phyloP scores from a whole-genome alignment of 192 early-diverging fungal species.

The Coemansia sp. region DNA sequence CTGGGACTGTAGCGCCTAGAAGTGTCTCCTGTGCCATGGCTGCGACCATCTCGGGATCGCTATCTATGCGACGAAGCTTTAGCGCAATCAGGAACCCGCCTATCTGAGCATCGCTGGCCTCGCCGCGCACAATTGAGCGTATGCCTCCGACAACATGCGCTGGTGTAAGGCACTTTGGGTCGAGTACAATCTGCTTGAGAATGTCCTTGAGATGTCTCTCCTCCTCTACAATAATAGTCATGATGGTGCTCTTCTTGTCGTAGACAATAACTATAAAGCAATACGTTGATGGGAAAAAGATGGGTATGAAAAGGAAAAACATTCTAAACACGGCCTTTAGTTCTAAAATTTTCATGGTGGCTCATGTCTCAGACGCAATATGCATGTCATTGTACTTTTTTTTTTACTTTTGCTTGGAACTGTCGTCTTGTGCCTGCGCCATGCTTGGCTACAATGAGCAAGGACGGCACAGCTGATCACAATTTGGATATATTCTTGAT shows the following conservation, averaged over 20 bases:
- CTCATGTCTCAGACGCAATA: not conserved
- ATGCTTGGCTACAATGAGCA: not conserved
- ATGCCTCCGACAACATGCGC: constrained; percentile 63
- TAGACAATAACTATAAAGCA: not conserved
- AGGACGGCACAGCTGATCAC: not conserved
- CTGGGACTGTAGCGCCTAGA: constrained; percentile 64
- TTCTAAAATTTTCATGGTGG: not conserved
- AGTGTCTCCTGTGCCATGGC: constrained; percentile 77
- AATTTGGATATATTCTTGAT: not conserved
- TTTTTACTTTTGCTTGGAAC: not conserved
- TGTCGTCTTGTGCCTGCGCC: not conserved
- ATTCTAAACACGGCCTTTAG: not conserved
- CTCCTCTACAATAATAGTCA: not conserved
- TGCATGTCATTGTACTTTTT: not conserved
- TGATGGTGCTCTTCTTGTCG: not conserved
- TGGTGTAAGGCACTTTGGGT: constrained; percentile 65
- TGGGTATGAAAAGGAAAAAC: not conserved
- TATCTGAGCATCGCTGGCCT: constrained; percentile 83
- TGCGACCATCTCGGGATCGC: constrained; percentile 77
- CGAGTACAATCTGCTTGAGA: constrained; percentile 67
- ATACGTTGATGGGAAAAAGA: not conserved
- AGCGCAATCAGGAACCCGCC: constrained; percentile 85
- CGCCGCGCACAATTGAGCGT: constrained; percentile 75
- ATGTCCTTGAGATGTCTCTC: constrained; percentile 54
- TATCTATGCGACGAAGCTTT: constrained; percentile 70